Base-by-base conservation (phyloP, 2,329 filamentous ascomycete species). In the Colletotrichum sp. region DNA sequence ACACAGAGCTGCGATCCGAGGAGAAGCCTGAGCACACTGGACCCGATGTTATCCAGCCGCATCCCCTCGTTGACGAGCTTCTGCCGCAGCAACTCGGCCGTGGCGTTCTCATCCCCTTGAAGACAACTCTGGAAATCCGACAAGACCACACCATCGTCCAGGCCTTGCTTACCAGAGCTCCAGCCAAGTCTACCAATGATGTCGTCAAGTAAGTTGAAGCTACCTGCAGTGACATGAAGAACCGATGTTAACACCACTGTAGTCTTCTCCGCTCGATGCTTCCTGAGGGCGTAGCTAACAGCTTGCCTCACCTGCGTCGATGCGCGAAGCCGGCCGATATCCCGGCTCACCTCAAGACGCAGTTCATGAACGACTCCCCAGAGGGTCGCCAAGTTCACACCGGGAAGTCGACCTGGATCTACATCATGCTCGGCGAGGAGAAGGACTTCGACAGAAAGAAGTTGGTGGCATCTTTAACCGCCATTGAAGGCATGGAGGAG, bases 281-380 rank as follows among this genome's bases (percentile, higher is more conserved):
- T 77, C 90, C 90, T 80, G 90, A 92, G 81, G 90, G 91, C 82
- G 89, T 89, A 81, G 90, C 89, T 89, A 91, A 92, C 84, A 90
- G 90, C 87, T 87, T 93, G 80, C 90, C 92, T 85, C 92, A 96
- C 85, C 88, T 96, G 72, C 93, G 94, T 78, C 91, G 94, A 83
- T 95, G 95, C 83, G 94, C 93, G 75, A 95, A 96, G 84, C 91
- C 90, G 63, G 87, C 88, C 69, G 93, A 94, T 80, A 88, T 96
- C 11, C 93, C 94, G 12, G 86, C 89, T 30, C 92, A 93, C 79
- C 87, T 94, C 77, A 92, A 92, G 82, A 87, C 89, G 8, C 87
- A 90, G 77, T 90, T 90, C 78, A 92, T 92, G 89, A 91, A 92
- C 79, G 89, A 90, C 75, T 87, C 86, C n/a, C 84, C 88, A 0